Conservation (phyloP, 225 moss, liverwort and hornwort genomes). For the Bryoerythrophyllum caledonicum region DNA sequence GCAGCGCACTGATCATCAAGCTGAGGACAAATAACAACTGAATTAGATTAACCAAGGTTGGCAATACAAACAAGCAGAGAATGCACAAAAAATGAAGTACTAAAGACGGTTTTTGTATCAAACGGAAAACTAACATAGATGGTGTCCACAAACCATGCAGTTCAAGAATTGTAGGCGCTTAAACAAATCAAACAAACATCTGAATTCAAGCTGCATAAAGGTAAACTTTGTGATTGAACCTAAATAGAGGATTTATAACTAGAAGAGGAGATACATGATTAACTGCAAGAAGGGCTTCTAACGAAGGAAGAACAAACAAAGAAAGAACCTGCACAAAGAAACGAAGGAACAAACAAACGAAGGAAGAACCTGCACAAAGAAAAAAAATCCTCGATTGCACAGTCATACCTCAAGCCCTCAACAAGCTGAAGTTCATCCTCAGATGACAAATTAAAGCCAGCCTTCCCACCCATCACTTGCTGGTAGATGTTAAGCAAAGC, state of each 20-base stretch:
- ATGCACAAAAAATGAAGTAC: background rate
- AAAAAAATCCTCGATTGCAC: background rate
- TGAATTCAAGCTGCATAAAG: background rate
- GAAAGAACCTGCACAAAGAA: background rate
- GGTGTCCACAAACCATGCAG: background rate
- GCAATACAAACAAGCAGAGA: background rate
- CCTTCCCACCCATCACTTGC: conserved; percentile 75
- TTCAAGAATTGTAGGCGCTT: background rate
- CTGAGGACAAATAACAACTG: conserved; percentile 48
- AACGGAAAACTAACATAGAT: background rate
- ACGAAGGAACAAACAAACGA: background rate
- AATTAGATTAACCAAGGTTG: conserved; percentile 23
- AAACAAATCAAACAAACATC: background rate
- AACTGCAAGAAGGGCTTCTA: conserved; percentile 7
- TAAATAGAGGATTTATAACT: background rate
- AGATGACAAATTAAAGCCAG: conserved; percentile 69
- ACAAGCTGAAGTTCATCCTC: conserved; percentile 98
- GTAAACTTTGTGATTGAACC: background rate
- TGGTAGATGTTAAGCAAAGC: conserved; percentile 79
- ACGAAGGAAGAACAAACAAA: conserved; percentile 1
- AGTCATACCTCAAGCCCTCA: conserved; percentile 87
- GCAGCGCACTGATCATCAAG: conserved; percentile 83
- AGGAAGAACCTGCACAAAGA: background rate
- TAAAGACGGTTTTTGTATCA: background rate
- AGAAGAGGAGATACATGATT: background rate